Evolutionary conservation across 78 protist genomes (phyloP), one percentile per base, ranked within the genome.

Genomic region (Dictyostelium capitatum): DNA sequence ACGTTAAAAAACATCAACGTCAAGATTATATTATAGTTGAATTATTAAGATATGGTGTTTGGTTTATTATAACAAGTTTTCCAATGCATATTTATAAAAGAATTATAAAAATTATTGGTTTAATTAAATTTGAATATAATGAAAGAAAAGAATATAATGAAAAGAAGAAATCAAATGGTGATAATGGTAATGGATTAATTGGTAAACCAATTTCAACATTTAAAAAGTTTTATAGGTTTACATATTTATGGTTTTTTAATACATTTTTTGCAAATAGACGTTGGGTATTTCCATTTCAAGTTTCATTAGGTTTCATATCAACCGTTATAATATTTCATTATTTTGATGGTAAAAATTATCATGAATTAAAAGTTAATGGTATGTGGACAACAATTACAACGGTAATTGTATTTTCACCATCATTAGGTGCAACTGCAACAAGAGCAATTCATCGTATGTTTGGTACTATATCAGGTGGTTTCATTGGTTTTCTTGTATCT

Each of bases 281-380:
- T 37, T 87, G 93, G 93, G 70, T 41, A 14, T 87, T 64, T 64
- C 92, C 93, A n/a, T 59, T 87, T 6, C 93, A 87, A 57, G 30
- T 87, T 12, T 17, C 85, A 4, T 1, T 87, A 3, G 93, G 79
- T 11, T 15, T 64, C 3, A 87, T 77, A 3, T 14, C 74, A 17
- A 11, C 78, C 11, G 14, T 65, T 25, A 25, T 80, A 23, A 6
- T 50, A 50, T 87, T 87, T 48, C 80, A 73, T 20, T 87, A 87
- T 43, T 77, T 62, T 20, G 84, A 87, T 32, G 93, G 93, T 65
- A n/a, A 28, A 12, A 51, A 32, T 20, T 20, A 74, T 32, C 37
- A 59, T 64, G 28, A 53, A 64, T 50, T 87, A 14, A 82, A 47
- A 0, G 46, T 87, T 4, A 70, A 65, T 50, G 93, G 93, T 65